These are phyloP conservation scores for Pyronema domesticum DNA, from an alignment of 495 filamentous ascomycete genomes.

Conservation along the genomic window DNA sequence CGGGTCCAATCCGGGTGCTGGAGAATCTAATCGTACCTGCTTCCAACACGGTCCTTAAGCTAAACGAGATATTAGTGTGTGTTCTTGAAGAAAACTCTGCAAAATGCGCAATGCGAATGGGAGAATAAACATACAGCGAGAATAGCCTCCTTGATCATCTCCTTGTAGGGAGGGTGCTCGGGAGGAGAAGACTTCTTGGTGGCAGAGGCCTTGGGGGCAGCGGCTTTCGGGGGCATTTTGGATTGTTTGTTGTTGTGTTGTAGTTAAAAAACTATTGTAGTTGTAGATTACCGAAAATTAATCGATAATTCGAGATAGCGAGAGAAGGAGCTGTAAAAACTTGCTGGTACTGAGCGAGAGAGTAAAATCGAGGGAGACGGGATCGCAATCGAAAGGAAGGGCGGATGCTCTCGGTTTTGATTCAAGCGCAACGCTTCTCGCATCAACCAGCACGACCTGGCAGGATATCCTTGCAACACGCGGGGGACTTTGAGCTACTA, in stretches of 20 bases:
- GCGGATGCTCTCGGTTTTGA: background rate
- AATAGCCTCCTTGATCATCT: constrained; percentile 53
- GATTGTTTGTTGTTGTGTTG: background rate
- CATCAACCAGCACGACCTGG: background rate
- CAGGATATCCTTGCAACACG: no score
- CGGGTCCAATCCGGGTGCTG: background rate
- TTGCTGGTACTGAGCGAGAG: constrained; percentile 9
- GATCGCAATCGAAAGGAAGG: constrained; percentile 5
- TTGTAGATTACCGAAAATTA: background rate
- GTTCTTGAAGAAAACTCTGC: constrained; percentile 3
- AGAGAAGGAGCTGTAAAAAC: background rate
- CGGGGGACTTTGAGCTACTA: no score
- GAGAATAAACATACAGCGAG: constrained; percentile 38
- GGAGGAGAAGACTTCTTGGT: constrained; percentile 34
- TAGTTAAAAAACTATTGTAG: background rate
- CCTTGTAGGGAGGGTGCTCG: constrained; percentile 42
- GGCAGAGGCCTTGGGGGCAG: constrained; percentile 26
- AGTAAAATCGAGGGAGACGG: constrained; percentile 22
- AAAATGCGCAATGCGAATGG: constrained; percentile 16
- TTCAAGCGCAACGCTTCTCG: background rate
- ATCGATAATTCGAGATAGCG: no score
- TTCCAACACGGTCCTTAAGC: constrained; percentile 50
- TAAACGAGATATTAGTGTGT: constrained; percentile 28
- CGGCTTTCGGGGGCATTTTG: constrained; percentile 34
- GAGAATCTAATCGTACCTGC: constrained; percentile 35